Conservation (phyloP, 78 protist species). For the Salpingoeca rosetta region DNA sequence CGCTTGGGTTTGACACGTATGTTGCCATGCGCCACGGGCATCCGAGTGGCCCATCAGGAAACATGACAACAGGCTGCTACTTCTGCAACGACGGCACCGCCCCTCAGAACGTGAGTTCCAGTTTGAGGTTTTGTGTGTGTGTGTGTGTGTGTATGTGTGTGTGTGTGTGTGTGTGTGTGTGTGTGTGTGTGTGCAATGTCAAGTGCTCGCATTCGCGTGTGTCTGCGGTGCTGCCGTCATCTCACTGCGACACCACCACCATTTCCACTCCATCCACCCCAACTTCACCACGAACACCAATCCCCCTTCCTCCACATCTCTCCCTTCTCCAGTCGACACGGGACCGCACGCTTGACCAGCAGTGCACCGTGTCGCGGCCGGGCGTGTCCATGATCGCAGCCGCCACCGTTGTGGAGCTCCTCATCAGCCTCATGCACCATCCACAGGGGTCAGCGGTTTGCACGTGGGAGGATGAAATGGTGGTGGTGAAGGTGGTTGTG, state of each 20-base stretch:
- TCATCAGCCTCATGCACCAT: constrained; percentile 75
- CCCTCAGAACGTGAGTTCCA: constrained; percentile 63
- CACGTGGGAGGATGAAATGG: neutral
- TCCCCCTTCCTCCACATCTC: too few species aligned
- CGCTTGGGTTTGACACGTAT: constrained; percentile 91
- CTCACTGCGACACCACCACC: neutral
- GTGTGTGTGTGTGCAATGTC: too few species aligned
- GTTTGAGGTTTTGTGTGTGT: too few species aligned
- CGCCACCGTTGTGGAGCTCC: constrained; percentile 80
- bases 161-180: neutral
- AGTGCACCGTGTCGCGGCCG: constrained; percentile 95
- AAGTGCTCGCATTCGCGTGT: neutral
- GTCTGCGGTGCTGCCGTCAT: neutral
- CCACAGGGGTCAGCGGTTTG: constrained; percentile 15
- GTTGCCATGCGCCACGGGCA: constrained; percentile 92
- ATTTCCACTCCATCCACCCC: neutral
- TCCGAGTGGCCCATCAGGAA: neutral
- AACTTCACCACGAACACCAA: too few species aligned
- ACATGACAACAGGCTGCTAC: constrained; percentile 79
- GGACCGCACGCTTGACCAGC: constrained; percentile 96
- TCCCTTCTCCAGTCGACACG: constrained; percentile 38
- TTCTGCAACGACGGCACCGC: constrained; percentile 95
- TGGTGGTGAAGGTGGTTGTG: too few species aligned
- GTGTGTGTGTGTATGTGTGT: neutral
- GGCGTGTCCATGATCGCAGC: constrained; percentile 80